Evolutionary conservation across 441 rosid species (phyloP), one percentile per base, ranked within the genome.

Genomic region (Cnidoscolus chayamansa): DNA sequence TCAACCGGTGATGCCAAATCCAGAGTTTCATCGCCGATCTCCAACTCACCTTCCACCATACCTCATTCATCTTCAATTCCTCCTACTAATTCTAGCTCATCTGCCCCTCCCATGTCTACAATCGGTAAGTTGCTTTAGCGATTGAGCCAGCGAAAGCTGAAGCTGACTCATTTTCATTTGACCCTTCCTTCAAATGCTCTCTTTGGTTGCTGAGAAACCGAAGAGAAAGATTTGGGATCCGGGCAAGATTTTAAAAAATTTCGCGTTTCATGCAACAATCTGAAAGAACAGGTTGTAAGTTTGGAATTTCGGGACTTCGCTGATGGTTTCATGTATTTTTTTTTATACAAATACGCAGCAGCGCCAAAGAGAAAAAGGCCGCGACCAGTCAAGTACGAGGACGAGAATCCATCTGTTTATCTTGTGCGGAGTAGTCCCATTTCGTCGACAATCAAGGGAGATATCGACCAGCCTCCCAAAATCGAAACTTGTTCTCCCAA

Each of bases 281-380:
- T 11, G 30, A n/a, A 60, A 50, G 76, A 65, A 63, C 45, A 20
- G 37, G 37, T 35, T 35, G 37, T 35, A 35, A 2, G 47, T 47
- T 40, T 67, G 35, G 6, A 0, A 47, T 64, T 54, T 72, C 31
- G 68, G 32, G 49, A 1, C 7, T 40, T 32, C 8, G 25, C n/a
- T 63, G 40, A 30, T 35, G 51, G 19, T 17, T 20, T 7, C 30
- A 16, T 55, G 40, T 55, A 7, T 47, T 43, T 40, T 35, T 35
- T 70, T 68, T 65, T 10, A 43, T 73, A 10, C 45, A 20, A 73
- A 70, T 75, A 72, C 80, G 69, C 87, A 95, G 99, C 91, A 95
- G 99, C 91, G 40, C 99, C 99, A 0, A 95, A 89, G 86, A 85
- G 99, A 81, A 95, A 91, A 81, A 89, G 86, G 76, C 99, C 99